phyloP scores from a whole-genome alignment of 1,139 yeast genomes.

The Yamadazyma blattariae region DNA sequence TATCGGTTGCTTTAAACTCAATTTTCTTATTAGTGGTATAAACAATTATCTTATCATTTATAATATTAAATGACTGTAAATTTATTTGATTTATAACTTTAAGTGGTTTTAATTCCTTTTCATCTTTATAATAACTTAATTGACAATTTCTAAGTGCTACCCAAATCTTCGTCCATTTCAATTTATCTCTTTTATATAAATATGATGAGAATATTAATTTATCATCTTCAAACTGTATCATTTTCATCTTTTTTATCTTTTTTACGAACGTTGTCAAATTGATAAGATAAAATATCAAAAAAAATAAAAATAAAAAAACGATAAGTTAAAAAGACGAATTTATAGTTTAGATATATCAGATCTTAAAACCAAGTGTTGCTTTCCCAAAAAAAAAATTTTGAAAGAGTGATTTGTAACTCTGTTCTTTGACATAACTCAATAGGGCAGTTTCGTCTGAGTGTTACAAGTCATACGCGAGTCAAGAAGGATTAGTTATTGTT shows the following conservation, averaged over 20 bases:
- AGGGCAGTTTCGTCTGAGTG: neutral
- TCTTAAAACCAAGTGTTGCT: too few relatives aligned
- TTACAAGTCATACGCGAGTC: too few relatives aligned
- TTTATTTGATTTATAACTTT: conserved; percentile 33
- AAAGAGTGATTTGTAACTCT: too few relatives aligned
- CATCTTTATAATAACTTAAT: conserved; percentile 56
- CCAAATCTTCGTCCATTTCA: conserved; percentile 54
- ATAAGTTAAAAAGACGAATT: too few relatives aligned
- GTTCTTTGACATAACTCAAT: neutral
- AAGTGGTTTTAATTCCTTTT: conserved; percentile 53
- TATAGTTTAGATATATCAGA: too few relatives aligned
- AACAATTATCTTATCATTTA: conserved; percentile 38
- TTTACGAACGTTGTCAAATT: neutral
- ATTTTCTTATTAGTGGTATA: conserved; percentile 37
- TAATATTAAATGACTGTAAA: conserved; percentile 22
- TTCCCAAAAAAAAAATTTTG: too few relatives aligned
- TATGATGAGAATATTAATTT: conserved; percentile 14
- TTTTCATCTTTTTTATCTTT: neutral
- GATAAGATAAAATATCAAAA: too few relatives aligned
- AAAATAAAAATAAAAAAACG: too few relatives aligned
- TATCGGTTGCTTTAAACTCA: conserved; percentile 40
- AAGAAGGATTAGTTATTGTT: too few relatives aligned
- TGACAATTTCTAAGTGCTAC: conserved; percentile 56
- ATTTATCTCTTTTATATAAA: conserved; percentile 21
- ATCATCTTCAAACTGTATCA: conserved; percentile 6